Percentiles rank a stretch among this genome's conserved stretches.
Conservation (phyloP, 1,284 basidiomycete genomes). For the Neolentinus lepideus region DNA sequence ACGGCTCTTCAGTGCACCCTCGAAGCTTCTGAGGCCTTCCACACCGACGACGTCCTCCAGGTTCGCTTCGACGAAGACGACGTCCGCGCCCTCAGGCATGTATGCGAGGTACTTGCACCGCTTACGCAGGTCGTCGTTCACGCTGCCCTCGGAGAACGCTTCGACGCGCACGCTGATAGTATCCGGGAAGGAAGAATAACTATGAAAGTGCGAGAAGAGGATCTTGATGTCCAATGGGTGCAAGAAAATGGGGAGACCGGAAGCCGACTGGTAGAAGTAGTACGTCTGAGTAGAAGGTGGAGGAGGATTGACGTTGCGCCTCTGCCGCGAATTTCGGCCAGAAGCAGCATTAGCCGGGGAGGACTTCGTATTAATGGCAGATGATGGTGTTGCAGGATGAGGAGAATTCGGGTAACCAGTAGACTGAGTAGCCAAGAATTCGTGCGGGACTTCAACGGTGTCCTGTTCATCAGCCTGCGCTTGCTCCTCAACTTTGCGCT, state of each 20-base stretch:
- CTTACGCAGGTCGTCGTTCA: conserved; percentile 89
- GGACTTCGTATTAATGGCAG: conserved; percentile 12
- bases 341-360: conserved; percentile 12
- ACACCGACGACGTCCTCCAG: conserved; percentile 67
- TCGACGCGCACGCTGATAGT: conserved; percentile 76
- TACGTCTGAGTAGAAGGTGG: conserved; percentile 79
- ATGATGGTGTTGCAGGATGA: conserved; percentile 16
- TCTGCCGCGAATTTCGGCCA: conserved; percentile 42
- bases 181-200: conserved; percentile 83
- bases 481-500: conserved; percentile 10
- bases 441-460: conserved; percentile 35
- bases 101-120: conserved; percentile 95
- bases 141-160: conserved; percentile 67
- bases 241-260: conserved; percentile 88
- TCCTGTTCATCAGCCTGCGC: conserved; percentile 9
- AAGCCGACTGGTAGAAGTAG: conserved; percentile 94
- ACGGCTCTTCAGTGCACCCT: conserved; percentile 72
- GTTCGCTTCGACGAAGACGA: conserved; percentile 92
- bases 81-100: conserved; percentile 87
- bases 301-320: conserved; percentile 75
- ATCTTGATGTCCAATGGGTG: conserved; percentile 96
- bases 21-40: conserved; percentile 73
- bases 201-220: conserved; percentile 77
- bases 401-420: conserved; percentile 21
- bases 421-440: conserved; percentile 38